phyloP scores from a whole-genome alignment of 1,284 basidiomycete species.

The Ganoderma sinense region DNA sequence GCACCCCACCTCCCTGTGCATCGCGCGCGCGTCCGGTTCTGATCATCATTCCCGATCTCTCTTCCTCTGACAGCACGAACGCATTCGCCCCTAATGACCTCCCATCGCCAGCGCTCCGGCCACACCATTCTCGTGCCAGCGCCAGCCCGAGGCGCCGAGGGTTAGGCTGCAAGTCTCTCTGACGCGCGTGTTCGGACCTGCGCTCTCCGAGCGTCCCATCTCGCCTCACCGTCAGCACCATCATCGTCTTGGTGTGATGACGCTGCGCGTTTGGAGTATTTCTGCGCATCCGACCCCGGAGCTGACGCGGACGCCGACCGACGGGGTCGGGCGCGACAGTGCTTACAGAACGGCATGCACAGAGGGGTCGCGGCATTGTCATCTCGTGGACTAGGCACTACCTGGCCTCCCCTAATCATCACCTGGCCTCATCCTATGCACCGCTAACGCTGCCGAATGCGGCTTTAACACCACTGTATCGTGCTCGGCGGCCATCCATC shows the following conservation, averaged over 20 bases:
- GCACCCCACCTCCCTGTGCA: conserved; percentile 27
- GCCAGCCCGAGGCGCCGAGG: conserved; percentile 27
- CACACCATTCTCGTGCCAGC: conserved; percentile 16
- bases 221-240: background rate
- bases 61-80: background rate
- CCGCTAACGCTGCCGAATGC: background rate
- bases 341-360: background rate
- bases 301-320: background rate
- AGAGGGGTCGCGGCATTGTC: background rate
- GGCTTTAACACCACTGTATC: background rate
- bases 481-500: background rate
- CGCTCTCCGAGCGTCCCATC: background rate
- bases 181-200: conserved; percentile 16
- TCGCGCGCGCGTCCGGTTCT: conserved; percentile 23
- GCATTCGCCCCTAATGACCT: conserved; percentile 1
- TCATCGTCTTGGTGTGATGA: background rate
- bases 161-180: conserved; percentile 29
- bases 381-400: conserved; percentile 1
- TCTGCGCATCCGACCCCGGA: background rate
- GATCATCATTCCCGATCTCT: conserved; percentile 35
- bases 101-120: conserved; percentile 29
- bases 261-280: background rate
- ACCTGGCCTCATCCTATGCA: background rate
- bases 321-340: background rate
- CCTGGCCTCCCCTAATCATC: background rate